These are phyloP conservation scores for Fusarium pseudocircinatum DNA, from an alignment of 2,329 filamentous ascomycete species.

Conservation along the genomic window DNA sequence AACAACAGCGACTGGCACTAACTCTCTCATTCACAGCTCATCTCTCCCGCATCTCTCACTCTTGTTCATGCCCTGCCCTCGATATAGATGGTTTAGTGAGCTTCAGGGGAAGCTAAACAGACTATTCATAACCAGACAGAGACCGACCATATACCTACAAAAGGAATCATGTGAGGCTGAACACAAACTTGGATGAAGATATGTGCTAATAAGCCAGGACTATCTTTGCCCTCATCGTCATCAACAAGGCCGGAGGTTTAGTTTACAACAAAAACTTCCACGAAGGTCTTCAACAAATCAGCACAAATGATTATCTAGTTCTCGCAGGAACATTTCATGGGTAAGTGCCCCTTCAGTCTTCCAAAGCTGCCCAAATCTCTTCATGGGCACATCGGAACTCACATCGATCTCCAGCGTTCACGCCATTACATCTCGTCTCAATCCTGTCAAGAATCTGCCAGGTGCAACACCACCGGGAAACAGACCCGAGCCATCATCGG, in stretches of 20 bases:
- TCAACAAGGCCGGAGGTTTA: constrained; percentile 97
- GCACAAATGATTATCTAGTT: constrained; percentile 95
- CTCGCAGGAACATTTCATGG: constrained; percentile 97
- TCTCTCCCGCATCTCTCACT: constrained; percentile 24
- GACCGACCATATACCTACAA: constrained; percentile 9
- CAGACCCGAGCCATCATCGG: constrained; percentile 74
- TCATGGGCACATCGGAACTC: constrained; percentile 8
- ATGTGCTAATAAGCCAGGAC: constrained; percentile 67
- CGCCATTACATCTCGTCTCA: constrained; percentile 72
- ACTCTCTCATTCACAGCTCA: constrained; percentile 10
- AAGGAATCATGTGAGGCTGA: constrained; percentile 28
- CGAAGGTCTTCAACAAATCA: constrained; percentile 85
- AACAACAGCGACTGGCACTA: not conserved
- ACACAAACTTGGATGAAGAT: not conserved
- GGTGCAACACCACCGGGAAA: constrained; percentile 52
- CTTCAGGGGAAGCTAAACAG: constrained; percentile 25
- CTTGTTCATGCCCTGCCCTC: constrained; percentile 33
- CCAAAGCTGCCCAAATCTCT: not conserved
- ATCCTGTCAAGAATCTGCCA: constrained; percentile 59
- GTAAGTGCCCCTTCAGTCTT: constrained; percentile 55
- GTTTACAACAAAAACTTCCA: constrained; percentile 97
- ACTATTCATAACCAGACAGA: constrained; percentile 2
- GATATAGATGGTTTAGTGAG: constrained; percentile 38
- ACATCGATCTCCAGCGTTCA: constrained; percentile 63
- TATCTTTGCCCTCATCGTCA: constrained; percentile 93